Evolutionary conservation across 176 grass and related monocot genomes (phyloP).

Genomic region (Poa annua): DNA sequence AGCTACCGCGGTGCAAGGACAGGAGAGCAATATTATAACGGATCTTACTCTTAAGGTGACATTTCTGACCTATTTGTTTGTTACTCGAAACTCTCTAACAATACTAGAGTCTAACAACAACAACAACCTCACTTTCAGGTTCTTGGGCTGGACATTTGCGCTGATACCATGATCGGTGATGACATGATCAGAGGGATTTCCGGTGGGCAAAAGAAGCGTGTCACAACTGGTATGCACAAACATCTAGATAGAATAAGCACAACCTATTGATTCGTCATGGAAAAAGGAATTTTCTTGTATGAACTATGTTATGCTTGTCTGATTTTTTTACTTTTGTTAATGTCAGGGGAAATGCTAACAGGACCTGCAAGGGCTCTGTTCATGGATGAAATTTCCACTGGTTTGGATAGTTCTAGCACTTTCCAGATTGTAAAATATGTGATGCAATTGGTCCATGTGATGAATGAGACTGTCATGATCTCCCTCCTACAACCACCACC

Average conservation of each 20-base stretch:
- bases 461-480: constrained; percentile 68
- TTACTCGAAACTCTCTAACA: background rate
- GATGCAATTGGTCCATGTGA: constrained; percentile 63
- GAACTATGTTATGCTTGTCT: background rate
- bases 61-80: background rate
- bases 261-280: background rate
- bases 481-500: constrained; percentile 80
- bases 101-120: constrained; percentile 6
- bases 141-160: constrained; percentile 71
- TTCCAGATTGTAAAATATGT: constrained; percentile 73
- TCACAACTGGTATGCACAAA: constrained; percentile 65
- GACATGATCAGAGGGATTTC: constrained; percentile 85
- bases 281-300: background rate
- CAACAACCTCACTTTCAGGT: constrained; percentile 32
- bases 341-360: constrained; percentile 68
- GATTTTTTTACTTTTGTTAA: background rate
- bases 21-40: constrained; percentile 50
- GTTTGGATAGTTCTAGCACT: constrained; percentile 77
- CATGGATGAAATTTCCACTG: constrained; percentile 87
- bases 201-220: constrained; percentile 72
- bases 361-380: constrained; percentile 74
- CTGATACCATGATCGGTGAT: constrained; percentile 66
- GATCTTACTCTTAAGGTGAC: constrained; percentile 69
- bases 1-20: constrained; percentile 63
- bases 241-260: background rate